Evolutionary conservation across 768 basidiomycete genomes (phyloP).

Genomic region (Collybia mongolica): DNA sequence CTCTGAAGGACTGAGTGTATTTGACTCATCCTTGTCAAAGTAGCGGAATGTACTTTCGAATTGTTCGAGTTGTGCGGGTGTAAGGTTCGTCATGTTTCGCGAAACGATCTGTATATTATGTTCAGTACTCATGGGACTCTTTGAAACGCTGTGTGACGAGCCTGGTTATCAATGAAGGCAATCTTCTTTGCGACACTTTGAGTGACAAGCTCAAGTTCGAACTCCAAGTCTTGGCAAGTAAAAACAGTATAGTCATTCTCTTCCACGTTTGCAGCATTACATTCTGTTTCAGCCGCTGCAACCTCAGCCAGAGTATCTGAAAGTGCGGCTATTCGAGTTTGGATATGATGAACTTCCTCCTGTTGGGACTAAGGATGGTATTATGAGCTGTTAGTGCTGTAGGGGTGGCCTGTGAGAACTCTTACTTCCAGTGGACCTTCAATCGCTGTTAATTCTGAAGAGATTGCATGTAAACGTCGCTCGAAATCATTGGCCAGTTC

Average conservation of each 20-base stretch:
- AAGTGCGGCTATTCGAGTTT: constrained; percentile 66
- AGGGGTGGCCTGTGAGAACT: constrained; percentile 7
- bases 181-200: constrained; percentile 86
- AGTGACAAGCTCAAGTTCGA: constrained; percentile 81
- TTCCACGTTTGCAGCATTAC: constrained; percentile 86
- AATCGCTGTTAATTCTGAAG: constrained; percentile 69
- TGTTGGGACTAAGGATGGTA: constrained; percentile 62
- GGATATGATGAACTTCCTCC: constrained; percentile 59
- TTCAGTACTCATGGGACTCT: background rate
- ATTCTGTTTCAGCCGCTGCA: constrained; percentile 67
- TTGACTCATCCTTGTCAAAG: constrained; percentile 92
- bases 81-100: constrained; percentile 89
- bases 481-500: constrained; percentile 77
- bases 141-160: constrained; percentile 22
- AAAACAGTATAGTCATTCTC: constrained; percentile 96
- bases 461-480: constrained; percentile 60
- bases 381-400: background rate
- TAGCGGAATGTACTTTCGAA: constrained; percentile 97
- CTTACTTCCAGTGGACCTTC: constrained; percentile 75
- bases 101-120: constrained; percentile 74
- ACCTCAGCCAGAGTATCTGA: constrained; percentile 57
- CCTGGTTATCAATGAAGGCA: constrained; percentile 97
- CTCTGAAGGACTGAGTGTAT: constrained; percentile 81
- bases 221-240: constrained; percentile 84
- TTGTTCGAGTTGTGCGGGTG: constrained; percentile 93